Percentiles rank a stretch among this genome's conserved stretches.
Conservation (phyloP, 192 early-diverging fungal species). For the Podila epicladia region DNA sequence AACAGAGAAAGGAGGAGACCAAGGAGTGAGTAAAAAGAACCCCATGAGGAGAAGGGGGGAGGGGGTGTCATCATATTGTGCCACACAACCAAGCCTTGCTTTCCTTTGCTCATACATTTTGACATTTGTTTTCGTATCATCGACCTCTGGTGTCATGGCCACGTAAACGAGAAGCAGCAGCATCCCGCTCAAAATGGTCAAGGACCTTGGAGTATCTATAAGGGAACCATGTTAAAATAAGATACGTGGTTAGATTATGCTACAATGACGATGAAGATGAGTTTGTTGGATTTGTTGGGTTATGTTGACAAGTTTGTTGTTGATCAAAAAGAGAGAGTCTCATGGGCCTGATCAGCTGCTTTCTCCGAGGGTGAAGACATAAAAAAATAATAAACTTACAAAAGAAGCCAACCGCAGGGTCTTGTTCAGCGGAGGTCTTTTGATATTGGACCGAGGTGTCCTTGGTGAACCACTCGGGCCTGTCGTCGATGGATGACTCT, state of each 20-base stretch:
- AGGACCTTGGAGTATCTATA: slow-evolving; percentile 63
- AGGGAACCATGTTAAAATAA: background rate
- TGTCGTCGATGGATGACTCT: slow-evolving; percentile 28
- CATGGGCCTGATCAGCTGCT: no score
- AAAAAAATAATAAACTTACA: slow-evolving; percentile 25
- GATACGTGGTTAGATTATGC: no score
- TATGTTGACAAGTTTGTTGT: background rate
- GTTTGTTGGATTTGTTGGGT: background rate
- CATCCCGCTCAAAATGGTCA: slow-evolving; percentile 61
- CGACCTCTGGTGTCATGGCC: slow-evolving; percentile 59
- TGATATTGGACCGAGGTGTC: slow-evolving; percentile 45
- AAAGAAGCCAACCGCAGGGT: slow-evolving; percentile 48
- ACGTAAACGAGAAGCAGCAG: slow-evolving; percentile 64
- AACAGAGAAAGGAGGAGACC: background rate
- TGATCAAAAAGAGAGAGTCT: no score
- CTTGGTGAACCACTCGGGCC: slow-evolving; percentile 42
- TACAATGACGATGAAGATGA: background rate
- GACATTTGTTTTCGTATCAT: slow-evolving; percentile 61
- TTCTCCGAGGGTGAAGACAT: background rate
- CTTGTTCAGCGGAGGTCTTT: slow-evolving; percentile 40
- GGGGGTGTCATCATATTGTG: background rate
- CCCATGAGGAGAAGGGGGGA: background rate
- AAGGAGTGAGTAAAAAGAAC: background rate
- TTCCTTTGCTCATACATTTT: slow-evolving; percentile 48
- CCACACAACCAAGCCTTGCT: no score